Evolutionary conservation across 768 basidiomycete species (phyloP), one percentile per base, ranked within the genome.

Genomic region (Tulasnella sp.): DNA sequence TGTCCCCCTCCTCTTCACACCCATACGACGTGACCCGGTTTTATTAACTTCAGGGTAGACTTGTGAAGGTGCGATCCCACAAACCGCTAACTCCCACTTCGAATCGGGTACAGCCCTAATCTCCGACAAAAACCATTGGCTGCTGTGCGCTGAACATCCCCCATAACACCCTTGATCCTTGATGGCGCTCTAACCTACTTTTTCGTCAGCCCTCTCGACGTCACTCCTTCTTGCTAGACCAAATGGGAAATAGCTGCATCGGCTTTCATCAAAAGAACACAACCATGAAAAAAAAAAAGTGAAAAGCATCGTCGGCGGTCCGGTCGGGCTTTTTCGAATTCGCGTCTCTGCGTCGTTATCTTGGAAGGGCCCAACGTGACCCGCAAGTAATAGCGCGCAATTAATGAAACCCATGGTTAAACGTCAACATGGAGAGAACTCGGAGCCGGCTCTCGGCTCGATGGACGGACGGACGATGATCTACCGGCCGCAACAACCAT

Each of bases 121-220:
- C 62, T 36, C 62, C 62, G 62, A 18, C 24, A 68, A 68, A 34
- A 31, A 34, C 62, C 31, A 68, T 68, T 68, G 62, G 62, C 62
- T 68, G 27, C 62, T 8, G 62, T 36, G 34, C 62, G 36, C n/a
- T 36, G 62, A 68, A 36, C 62, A n/a, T n/a, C 58, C 58, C n/a
- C 58, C 58, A 34, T 62, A 62, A 62, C 62, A 68, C 62, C 62
- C 62, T 68, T 68, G 62, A 68, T 68, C 62, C 62, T 68, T 68
- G 62, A 68, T 68, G 62, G 62, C 62, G 52, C 52, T 52, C 62
- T 68, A 68, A 27, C 34, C 31, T 68, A 36, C 62, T 68, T 31
- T 27, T 27, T 68, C 62, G 6, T 68, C 34, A 36, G 62, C 62
- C 31, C 62, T 36, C 62, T 36, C 62, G 62, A 68, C 62, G 62